These are phyloP conservation scores for Aspergillus asperescens DNA, from an alignment of 495 filamentous ascomycete species.

Conservation along the genomic window DNA sequence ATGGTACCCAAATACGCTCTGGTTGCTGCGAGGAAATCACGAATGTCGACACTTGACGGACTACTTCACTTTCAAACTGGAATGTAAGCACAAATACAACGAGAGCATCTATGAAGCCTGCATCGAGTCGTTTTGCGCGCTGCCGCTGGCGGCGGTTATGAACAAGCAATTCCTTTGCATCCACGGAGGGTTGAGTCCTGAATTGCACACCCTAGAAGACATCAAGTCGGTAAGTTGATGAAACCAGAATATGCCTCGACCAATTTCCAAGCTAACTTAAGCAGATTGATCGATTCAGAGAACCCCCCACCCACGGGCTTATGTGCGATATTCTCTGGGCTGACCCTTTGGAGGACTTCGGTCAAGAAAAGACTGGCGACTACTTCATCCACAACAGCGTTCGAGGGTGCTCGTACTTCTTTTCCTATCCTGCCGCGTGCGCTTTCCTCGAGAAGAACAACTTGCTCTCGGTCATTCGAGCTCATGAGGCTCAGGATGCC, in stretches of 20 bases:
- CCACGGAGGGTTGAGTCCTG: constrained; percentile 91
- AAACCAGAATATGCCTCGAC: not conserved
- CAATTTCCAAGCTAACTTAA: not conserved
- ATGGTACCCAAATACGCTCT: constrained; percentile 96
- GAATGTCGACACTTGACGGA: constrained; percentile 98
- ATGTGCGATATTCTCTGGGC: constrained; percentile 99
- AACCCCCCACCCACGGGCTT: constrained; percentile 92
- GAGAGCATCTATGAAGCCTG: constrained; percentile 95
- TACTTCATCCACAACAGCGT: constrained; percentile 98
- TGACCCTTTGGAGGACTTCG: constrained; percentile 97
- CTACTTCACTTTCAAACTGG: constrained; percentile 99
- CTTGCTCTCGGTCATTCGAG: constrained; percentile 91
- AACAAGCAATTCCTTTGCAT: constrained; percentile 99
- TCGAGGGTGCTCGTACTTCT: constrained; percentile 97
- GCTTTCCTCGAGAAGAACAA: constrained; percentile 99
- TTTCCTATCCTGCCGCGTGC: constrained; percentile 97
- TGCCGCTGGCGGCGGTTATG: constrained; percentile 95
- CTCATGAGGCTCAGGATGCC: constrained; percentile 98
- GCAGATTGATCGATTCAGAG: constrained; percentile 94
- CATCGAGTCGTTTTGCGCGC: constrained; percentile 93
- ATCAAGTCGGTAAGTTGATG: constrained; percentile 64
- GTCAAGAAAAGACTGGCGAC: constrained; percentile 94
- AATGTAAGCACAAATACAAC: constrained; percentile 99
- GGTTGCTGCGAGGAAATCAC: constrained; percentile 95
- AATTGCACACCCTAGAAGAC: constrained; percentile 92